phyloP scores from a whole-genome alignment of 2,329 filamentous ascomycete species.

The Clarireedia monteithiana region DNA sequence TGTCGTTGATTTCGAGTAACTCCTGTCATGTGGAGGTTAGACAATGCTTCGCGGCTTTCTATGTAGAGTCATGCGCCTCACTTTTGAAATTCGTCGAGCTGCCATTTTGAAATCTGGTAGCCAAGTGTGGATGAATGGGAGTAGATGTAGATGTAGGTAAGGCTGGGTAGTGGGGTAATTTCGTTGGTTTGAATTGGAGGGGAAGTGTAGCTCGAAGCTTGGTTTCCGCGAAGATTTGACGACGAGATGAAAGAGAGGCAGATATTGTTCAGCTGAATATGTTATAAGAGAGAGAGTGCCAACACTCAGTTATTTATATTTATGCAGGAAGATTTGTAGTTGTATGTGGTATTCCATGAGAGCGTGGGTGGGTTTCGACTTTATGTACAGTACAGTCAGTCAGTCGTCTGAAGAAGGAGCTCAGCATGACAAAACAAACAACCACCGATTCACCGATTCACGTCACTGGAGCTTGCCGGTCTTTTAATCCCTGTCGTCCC shows the following conservation, averaged over 20 bases:
- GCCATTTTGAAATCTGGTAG: slow-evolving; percentile 17
- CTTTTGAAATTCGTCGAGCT: slow-evolving; percentile 27
- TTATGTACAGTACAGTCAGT: too few relatives aligned
- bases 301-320: too few relatives aligned
- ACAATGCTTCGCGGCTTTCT: neutral
- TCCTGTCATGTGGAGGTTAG: slow-evolving; percentile 38
- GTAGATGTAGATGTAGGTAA: neutral
- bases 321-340: too few relatives aligned
- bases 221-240: too few relatives aligned
- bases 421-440: too few relatives aligned
- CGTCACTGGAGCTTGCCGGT: neutral
- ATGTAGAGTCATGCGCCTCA: neutral
- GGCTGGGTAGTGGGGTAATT: neutral
- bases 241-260: neutral
- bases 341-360: too few relatives aligned
- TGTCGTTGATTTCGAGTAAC: slow-evolving; percentile 46
- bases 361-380: too few relatives aligned
- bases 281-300: too few relatives aligned
- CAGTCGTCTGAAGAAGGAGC: too few relatives aligned
- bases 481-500: neutral
- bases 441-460: too few relatives aligned
- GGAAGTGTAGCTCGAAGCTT: neutral
- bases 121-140: slow-evolving; percentile 5
- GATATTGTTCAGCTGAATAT: too few relatives aligned
- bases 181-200: neutral